phyloP scores from a whole-genome alignment of 306 rosid genomes.

The Sesbania bispinosa region DNA sequence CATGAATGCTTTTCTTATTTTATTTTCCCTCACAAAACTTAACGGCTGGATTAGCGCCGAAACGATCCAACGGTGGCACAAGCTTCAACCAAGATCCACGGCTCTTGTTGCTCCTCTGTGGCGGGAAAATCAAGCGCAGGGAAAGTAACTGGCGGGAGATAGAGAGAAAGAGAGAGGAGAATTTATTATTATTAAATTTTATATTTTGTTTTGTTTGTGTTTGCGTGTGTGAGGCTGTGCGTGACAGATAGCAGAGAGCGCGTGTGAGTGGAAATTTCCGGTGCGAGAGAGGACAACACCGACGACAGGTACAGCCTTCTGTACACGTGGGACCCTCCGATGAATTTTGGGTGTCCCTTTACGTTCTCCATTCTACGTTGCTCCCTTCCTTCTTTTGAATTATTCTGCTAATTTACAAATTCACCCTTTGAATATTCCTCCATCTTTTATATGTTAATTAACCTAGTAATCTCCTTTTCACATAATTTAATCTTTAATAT shows the following conservation, averaged over 20 bases:
- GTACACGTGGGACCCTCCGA: constrained; percentile 43
- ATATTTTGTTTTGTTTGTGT: neutral
- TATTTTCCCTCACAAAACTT: neutral
- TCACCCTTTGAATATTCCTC: too few relatives aligned
- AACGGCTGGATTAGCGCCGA: neutral
- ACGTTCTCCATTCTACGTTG: neutral
- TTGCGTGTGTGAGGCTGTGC: neutral
- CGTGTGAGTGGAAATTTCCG: constrained; percentile 18
- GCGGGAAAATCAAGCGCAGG: constrained; percentile 50
- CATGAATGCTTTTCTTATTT: constrained; percentile 23
- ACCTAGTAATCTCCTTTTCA: too few relatives aligned
- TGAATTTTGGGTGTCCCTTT: constrained; percentile 28
- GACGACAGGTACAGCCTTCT: constrained; percentile 49
- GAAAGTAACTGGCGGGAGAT: neutral
- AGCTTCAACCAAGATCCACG: constrained; percentile 27
- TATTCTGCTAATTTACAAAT: too few relatives aligned
- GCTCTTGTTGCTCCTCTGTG: constrained; percentile 15
- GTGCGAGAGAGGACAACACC: constrained; percentile 58
- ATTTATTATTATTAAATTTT: neutral
- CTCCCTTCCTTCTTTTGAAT: too few relatives aligned
- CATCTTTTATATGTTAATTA: too few relatives aligned
- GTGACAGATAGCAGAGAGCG: neutral
- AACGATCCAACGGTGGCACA: constrained; percentile 18
- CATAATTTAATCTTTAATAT: too few relatives aligned
- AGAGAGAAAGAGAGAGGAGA: neutral